Base-by-base conservation (phyloP, 176 grass and related monocot species). In the Raddia guianensis region DNA sequence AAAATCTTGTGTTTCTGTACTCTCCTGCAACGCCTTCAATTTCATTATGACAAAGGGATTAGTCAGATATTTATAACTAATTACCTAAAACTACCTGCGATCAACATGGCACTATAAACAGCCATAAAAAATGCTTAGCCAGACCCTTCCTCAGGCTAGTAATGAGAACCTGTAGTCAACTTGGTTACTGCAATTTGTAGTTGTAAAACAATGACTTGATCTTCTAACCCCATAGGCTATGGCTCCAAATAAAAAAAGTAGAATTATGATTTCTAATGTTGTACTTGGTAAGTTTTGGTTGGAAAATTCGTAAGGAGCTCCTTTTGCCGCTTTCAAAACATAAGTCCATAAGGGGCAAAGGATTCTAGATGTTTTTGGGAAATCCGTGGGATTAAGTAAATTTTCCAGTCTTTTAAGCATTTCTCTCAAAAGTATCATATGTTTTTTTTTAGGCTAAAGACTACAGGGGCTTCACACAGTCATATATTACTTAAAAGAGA, bases 1-100 rank as follows among this genome's bases (percentile, higher is more conserved):
- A 0, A 59, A 18, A 71, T 76, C 37, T 60, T 87, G 65, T 82
- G 86, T 76, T 50, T 77, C 86, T 79, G 83, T 48, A 64, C 86
- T 98, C 73, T 89, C 84, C 79, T 86, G 86, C 84, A 98, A 84
- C 61, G 90, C 95, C 95, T 98, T 87, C 63, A 85, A 33, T 50
- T 8, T 43, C 49, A 79, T 82, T 54, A 42, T 15, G 51, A 53
- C 57, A 84, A 76, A 13, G 15, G 37, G 49, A 49, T 80, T 75
- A 74, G 55, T 81, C 34, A 60, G 59, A 55, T 68, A 66, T 21
- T 64, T 83, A 53, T 65, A 70, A 51, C 5, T 72, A 72, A 53
- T 57, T 18, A 37, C 48, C 14, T 53, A 64, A 1, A 73, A 8
- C 48, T 74, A 49, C 15, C 48, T 75, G 40, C 71, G 80, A 48